phyloP scores from a whole-genome alignment of 164 flowering plant species.

The Liriodendron chinense region DNA sequence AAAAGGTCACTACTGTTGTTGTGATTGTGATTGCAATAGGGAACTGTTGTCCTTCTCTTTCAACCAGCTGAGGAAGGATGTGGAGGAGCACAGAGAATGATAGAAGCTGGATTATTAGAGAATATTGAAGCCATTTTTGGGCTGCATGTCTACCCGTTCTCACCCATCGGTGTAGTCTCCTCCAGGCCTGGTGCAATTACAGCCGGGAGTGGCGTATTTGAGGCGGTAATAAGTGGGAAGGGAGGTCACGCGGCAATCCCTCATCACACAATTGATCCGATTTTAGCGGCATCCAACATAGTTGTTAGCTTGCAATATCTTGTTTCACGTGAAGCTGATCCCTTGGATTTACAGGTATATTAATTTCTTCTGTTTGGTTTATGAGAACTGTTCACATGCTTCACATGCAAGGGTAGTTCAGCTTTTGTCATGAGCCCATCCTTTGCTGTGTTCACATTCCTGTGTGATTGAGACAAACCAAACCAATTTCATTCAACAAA shows the following conservation, averaged over 20 bases:
- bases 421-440: too few relatives aligned
- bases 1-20: background rate
- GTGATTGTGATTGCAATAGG: slow-evolving; percentile 29
- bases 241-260: slow-evolving; percentile 88
- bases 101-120: slow-evolving; percentile 49
- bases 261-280: slow-evolving; percentile 70
- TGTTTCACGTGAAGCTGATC: slow-evolving; percentile 83
- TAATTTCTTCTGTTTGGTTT: too few relatives aligned
- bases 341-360: slow-evolving; percentile 64
- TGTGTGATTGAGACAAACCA: too few relatives aligned
- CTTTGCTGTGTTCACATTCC: too few relatives aligned
- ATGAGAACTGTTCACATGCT: too few relatives aligned
- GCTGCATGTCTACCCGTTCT: slow-evolving; percentile 39
- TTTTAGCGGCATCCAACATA: slow-evolving; percentile 68
- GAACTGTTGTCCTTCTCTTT: slow-evolving; percentile 73
- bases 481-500: too few relatives aligned
- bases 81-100: slow-evolving; percentile 63
- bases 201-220: slow-evolving; percentile 72
- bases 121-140: slow-evolving; percentile 68
- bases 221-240: slow-evolving; percentile 67
- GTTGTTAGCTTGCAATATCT: slow-evolving; percentile 72
- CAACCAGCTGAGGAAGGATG: slow-evolving; percentile 87
- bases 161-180: slow-evolving; percentile 45
- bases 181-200: slow-evolving; percentile 57
- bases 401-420: too few relatives aligned